Evolutionary conservation across 192 early-diverging fungal genomes (phyloP), one percentile per base, ranked within the genome.

Genomic region (Mycoemilia scoparia): DNA sequence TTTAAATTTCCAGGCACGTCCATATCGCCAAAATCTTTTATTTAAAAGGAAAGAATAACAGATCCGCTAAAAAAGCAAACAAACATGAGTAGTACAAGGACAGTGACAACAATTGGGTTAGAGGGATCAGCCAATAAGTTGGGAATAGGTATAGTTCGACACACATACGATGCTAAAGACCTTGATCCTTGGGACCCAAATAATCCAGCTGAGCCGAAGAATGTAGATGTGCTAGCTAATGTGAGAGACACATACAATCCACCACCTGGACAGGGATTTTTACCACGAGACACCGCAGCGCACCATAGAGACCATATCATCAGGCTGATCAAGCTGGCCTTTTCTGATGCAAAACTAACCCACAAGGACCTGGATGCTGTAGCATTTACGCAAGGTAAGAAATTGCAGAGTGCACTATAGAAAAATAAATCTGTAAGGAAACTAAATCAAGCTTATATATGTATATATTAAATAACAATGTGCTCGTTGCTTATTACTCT

Each of bases 361-460:
- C 69, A 62, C 15, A 44, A 61, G 3, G 83, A 95, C 29, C 67
- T 98, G 34, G 79, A 86, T 49, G 77, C 76, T 29, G 90, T 98
- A 25, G 93, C 87, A 53, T 98, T 79, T 46, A 98, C 95, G 16
- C 92, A 98, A n/a, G n/a, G n/a, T n/a, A n/a, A n/a, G n/a, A n/a
- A n/a, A n/a, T n/a, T n/a, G n/a, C n/a, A n/a, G n/a, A n/a, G 76
- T 74, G 30, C 8, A 2, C 29, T 5, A 23, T 22, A 24, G 16
- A 21, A 10, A 2, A 29, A 12, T 46, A 13, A 19, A 24, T 41
- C 4, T 32, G 14, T 34, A 12, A 18, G 28, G 2, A 43, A 7
- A 12, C 6, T n/a, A 9, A 5, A 39, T 42, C 15, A n/a, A n/a
- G n/a, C n/a, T n/a, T n/a, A n/a, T n/a, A n/a, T n/a, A n/a, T n/a